Percentiles rank a stretch among this genome's conserved stretches.
These are phyloP conservation scores for Colletotrichum euphorbiae DNA, from an alignment of 2,329 filamentous ascomycete species.

Conservation along the genomic window DNA sequence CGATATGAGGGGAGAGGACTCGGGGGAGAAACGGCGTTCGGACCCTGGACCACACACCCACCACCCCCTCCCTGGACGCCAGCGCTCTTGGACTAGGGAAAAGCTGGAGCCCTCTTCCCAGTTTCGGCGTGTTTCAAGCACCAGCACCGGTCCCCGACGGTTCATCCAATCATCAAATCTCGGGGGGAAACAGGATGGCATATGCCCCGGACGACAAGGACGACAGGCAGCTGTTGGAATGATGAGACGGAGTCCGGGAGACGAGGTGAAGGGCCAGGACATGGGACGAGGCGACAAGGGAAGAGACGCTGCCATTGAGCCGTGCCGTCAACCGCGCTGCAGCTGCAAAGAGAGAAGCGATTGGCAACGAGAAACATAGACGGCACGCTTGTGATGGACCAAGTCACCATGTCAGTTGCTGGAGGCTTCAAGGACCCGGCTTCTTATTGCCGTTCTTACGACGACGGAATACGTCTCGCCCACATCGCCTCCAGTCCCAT, in stretches of 20 bases:
- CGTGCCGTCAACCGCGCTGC: constrained; percentile 19
- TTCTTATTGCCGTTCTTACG: constrained; percentile 9
- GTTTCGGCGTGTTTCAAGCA: constrained; percentile 37
- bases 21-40: constrained; percentile 27
- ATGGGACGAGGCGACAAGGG: constrained; percentile 10
- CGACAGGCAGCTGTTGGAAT: constrained; percentile 1
- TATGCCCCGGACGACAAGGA: constrained; percentile 8
- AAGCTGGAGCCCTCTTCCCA: constrained; percentile 31
- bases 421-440: constrained; percentile 7
- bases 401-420: not conserved
- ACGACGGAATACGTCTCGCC: constrained; percentile 3
- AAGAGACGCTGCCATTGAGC: not conserved
- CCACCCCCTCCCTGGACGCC: not conserved
- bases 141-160: constrained; percentile 13
- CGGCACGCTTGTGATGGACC: constrained; percentile 18
- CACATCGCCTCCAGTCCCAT: constrained; percentile 9
- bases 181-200: constrained; percentile 21
- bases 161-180: constrained; percentile 19
- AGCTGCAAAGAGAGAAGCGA: constrained; percentile 7
- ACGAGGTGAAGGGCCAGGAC: constrained; percentile 15
- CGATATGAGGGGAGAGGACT: constrained; percentile 8
- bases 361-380: not conserved
- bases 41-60: constrained; percentile 22
- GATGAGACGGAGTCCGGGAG: constrained; percentile 23
- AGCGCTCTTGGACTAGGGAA: not conserved